A percentile compares a stretch with the other conserved stretches of the same genome.
Evolutionary conservation across 192 early-diverging fungal species (phyloP).

Genomic region (Podila clonocystis): DNA sequence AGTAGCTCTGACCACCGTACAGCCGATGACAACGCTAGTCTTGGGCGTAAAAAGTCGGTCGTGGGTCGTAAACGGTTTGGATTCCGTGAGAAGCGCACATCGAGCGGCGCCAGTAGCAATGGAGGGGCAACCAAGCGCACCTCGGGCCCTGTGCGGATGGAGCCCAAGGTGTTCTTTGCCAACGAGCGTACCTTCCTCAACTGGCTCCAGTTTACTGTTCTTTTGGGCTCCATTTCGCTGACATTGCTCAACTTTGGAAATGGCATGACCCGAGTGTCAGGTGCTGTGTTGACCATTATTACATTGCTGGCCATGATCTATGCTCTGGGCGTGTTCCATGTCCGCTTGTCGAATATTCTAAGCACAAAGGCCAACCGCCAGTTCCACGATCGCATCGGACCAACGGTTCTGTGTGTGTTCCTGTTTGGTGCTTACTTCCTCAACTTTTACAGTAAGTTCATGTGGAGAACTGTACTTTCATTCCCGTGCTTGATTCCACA

Average conservation of each 20-base stretch:
- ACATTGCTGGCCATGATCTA: constrained; percentile 83
- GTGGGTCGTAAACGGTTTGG: constrained; percentile 44
- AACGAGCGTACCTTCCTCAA: constrained; percentile 88
- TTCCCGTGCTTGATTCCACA: no score
- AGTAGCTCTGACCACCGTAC: not conserved
- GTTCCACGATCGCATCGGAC: constrained; percentile 80
- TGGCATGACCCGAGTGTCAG: constrained; percentile 64
- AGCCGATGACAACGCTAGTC: constrained; percentile 5
- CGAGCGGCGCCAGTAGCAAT: not conserved
- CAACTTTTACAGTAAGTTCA: constrained; percentile 50
- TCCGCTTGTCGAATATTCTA: constrained; percentile 73
- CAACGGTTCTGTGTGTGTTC: constrained; percentile 75
- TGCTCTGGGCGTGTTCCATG: constrained; percentile 79
- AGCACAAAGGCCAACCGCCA: constrained; percentile 71
- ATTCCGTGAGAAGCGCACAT: constrained; percentile 30
- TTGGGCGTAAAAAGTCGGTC: constrained; percentile 40
- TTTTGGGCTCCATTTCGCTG: constrained; percentile 61
- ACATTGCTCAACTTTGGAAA: constrained; percentile 85
- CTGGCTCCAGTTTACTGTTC: constrained; percentile 82
- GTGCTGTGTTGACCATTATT: constrained; percentile 63
- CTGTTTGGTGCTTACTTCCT: constrained; percentile 60
- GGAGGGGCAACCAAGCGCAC: constrained; percentile 48
- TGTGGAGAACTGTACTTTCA: not conserved
- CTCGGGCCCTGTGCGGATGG: constrained; percentile 69
- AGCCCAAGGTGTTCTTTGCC: constrained; percentile 89